Percentiles rank a stretch among this genome's conserved stretches.
phyloP scores from a whole-genome alignment of 805 yeast genomes.

The Spathaspora sp. region DNA sequence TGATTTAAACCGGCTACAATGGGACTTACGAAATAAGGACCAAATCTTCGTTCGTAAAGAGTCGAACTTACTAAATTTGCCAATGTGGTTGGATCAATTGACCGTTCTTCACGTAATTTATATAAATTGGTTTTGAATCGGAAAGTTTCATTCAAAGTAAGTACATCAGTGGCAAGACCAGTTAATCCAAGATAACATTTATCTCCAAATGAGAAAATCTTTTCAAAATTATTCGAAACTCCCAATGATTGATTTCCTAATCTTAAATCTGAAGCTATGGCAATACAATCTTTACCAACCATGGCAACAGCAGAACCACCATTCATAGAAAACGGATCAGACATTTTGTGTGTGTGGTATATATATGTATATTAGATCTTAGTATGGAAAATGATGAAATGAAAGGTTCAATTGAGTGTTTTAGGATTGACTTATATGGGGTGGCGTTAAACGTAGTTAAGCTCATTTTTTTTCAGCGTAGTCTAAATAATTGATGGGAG shows the following conservation, averaged over 20 bases:
- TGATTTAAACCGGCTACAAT: conserved; percentile 92
- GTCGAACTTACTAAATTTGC: conserved; percentile 90
- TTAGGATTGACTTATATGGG: not conserved
- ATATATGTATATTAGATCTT: conserved; percentile 15
- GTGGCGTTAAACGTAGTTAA: not conserved
- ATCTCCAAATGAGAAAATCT: conserved; percentile 76
- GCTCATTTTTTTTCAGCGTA: too few relatives aligned
- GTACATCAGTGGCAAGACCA: conserved; percentile 93
- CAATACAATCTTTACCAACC: conserved; percentile 98
- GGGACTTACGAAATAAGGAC: conserved; percentile 96
- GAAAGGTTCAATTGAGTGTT: too few relatives aligned
- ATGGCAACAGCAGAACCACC: conserved; percentile 97
- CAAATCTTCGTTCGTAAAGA: conserved; percentile 85
- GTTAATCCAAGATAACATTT: conserved; percentile 88
- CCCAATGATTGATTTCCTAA: conserved; percentile 93
- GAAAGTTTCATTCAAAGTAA: conserved; percentile 77
- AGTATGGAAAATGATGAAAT: too few relatives aligned
- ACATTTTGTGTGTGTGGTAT: too few relatives aligned
- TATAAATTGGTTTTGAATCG: conserved; percentile 83
- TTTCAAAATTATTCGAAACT: conserved; percentile 87
- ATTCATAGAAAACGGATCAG: conserved; percentile 73
- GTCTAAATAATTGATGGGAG: too few relatives aligned
- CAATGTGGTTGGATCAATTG: conserved; percentile 88
- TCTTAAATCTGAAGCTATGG: conserved; percentile 93
- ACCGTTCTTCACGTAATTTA: conserved; percentile 85